These are phyloP conservation scores for Fallopia convolvulus DNA, from an alignment of 148 eudicot genomes.

Conservation along the genomic window DNA sequence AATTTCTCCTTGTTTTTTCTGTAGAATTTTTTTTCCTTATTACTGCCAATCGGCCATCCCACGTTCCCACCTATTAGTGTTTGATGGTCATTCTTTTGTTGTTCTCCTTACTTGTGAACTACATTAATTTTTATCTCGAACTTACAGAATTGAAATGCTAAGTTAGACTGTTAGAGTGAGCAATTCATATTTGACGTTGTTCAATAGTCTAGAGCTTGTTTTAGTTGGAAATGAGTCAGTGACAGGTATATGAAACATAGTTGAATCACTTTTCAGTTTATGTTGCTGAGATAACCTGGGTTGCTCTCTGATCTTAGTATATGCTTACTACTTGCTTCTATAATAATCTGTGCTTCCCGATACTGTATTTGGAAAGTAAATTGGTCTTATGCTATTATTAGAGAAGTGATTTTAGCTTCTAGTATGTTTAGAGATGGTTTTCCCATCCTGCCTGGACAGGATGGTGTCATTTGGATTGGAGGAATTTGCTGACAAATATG, in stretches of 20 bases:
- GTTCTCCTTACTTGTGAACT: too few relatives aligned
- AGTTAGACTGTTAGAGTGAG: background rate
- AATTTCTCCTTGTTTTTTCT: background rate
- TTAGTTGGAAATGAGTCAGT: background rate
- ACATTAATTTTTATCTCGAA: too few relatives aligned
- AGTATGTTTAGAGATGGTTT: background rate
- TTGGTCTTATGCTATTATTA: background rate
- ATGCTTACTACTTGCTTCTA: background rate
- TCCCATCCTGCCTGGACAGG: conserved; percentile 29
- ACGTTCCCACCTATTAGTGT: background rate
- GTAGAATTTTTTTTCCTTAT: background rate
- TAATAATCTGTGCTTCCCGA: background rate
- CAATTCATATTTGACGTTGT: background rate
- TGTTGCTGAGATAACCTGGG: background rate
- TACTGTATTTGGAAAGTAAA: background rate
- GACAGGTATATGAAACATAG: background rate
- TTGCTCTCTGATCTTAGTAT: background rate
- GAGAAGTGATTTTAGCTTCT: background rate
- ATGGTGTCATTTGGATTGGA: conserved; percentile 92
- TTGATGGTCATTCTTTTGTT: too few relatives aligned
- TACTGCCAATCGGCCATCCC: background rate
- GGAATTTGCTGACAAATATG: conserved; percentile 80
- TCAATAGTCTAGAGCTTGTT: background rate
- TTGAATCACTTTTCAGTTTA: background rate
- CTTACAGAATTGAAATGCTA: background rate